Evolutionary conservation across 1,284 basidiomycete species (phyloP).

Genomic region (Gastroboletus turbinatus): DNA sequence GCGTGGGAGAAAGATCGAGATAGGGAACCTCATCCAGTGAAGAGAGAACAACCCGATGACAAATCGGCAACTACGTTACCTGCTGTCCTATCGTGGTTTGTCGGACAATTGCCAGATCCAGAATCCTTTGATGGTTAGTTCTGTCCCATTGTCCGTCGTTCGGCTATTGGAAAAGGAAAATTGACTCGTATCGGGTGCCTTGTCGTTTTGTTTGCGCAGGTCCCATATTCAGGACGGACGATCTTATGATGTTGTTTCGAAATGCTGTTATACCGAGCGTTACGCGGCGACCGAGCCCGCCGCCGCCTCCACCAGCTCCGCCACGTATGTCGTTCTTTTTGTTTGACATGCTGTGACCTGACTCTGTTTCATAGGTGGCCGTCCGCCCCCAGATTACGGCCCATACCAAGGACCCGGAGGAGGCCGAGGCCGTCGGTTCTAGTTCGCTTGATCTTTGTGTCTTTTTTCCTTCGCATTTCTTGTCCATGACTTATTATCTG

Average conservation of each 20-base stretch:
- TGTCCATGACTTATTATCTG: conserved; percentile 25
- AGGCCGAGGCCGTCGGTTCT: conserved; percentile 38
- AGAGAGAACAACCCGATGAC: conserved; percentile 50
- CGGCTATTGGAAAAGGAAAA: conserved; percentile 12
- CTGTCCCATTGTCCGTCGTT: neutral
- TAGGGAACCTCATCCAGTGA: conserved; percentile 40
- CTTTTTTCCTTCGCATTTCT: conserved; percentile 6
- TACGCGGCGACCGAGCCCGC: conserved; percentile 46
- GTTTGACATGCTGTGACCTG: conserved; percentile 9
- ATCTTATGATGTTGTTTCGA: conserved; percentile 78
- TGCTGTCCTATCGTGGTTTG: conserved; percentile 76
- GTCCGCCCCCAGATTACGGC: conserved; percentile 69
- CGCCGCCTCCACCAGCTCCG: conserved; percentile 46
- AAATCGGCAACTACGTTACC: conserved; percentile 59
- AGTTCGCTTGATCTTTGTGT: conserved; percentile 1
- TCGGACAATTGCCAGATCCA: conserved; percentile 73
- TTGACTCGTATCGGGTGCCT: conserved; percentile 17
- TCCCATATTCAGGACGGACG: conserved; percentile 83
- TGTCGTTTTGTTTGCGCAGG: conserved; percentile 45
- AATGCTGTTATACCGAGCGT: conserved; percentile 73
- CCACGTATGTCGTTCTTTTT: conserved; percentile 25
- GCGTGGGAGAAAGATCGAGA: conserved; percentile 51
- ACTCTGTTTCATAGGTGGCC: conserved; percentile 40
- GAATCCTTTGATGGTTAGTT: conserved; percentile 78
- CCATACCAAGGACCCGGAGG: conserved; percentile 63